These are phyloP conservation scores for Hsuehochloa calcarea DNA, from an alignment of 176 grass and related monocot species.

Conservation along the genomic window DNA sequence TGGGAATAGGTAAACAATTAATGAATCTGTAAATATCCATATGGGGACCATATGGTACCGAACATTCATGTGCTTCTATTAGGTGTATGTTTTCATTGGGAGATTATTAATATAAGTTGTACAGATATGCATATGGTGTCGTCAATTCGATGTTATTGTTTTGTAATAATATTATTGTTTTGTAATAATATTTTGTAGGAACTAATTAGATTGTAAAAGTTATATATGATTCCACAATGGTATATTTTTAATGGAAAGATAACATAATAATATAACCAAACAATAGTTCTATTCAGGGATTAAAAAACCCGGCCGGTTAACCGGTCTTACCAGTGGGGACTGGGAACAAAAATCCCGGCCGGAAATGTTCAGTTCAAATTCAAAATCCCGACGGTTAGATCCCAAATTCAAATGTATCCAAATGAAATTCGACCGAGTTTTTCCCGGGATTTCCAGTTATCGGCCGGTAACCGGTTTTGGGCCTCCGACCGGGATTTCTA, in stretches of 20 bases:
- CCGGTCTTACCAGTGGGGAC: too few species aligned
- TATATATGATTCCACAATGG: background rate
- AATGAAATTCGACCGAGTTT: too few species aligned
- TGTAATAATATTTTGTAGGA: background rate
- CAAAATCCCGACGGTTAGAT: too few species aligned
- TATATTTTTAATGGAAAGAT: background rate
- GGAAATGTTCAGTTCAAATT: too few species aligned
- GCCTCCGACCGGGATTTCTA: too few species aligned
- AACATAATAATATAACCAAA: background rate
- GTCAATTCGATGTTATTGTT: background rate
- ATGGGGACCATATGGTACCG: background rate
- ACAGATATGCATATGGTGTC: background rate
- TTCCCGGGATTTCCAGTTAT: too few species aligned
- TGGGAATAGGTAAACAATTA: slow-evolving; percentile 80
- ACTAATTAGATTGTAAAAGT: background rate
- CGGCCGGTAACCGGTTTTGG: too few species aligned
- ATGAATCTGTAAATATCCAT: slow-evolving; percentile 7
- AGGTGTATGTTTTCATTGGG: slow-evolving; percentile 11
- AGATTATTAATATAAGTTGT: slow-evolving; percentile 7
- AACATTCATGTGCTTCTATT: slow-evolving; percentile 17
- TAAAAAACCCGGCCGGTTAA: too few species aligned
- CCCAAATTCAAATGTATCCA: too few species aligned
- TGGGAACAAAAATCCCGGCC: too few species aligned
- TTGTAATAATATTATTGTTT: background rate
- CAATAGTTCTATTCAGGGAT: background rate